phyloP scores from a whole-genome alignment of 169 alveolate species.

The Plasmodium coatneyi region DNA sequence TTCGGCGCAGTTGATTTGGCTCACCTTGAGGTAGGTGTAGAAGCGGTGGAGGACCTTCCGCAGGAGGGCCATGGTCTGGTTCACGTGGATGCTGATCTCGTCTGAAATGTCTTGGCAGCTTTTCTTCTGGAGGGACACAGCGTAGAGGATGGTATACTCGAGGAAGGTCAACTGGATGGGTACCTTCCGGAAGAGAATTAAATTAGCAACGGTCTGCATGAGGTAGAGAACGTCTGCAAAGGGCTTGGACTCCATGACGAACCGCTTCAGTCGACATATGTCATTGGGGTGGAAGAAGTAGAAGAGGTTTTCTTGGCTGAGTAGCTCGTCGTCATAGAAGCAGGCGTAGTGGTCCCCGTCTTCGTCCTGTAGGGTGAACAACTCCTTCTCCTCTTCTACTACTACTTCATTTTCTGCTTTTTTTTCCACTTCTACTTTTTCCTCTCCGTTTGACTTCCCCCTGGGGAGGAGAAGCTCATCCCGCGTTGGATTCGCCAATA shows the following conservation, averaged over 20 bases:
- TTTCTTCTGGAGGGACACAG: slow-evolving; percentile 68
- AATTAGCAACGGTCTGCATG: slow-evolving; percentile 29
- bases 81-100: slow-evolving; percentile 48
- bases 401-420: neutral
- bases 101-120: slow-evolving; percentile 20
- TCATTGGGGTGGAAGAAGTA: slow-evolving; percentile 69
- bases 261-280: slow-evolving; percentile 61
- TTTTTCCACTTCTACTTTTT: neutral
- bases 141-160: slow-evolving; percentile 72
- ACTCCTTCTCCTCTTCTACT: neutral
- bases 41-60: slow-evolving; percentile 57
- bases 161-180: slow-evolving; percentile 32
- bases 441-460: neutral
- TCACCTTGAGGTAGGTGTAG: slow-evolving; percentile 48
- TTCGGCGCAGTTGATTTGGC: neutral
- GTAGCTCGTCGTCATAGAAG: slow-evolving; percentile 2
- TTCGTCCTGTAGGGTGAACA: neutral
- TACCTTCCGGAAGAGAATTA: slow-evolving; percentile 59
- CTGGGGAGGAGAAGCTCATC: neutral
- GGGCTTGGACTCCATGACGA: slow-evolving; percentile 37
- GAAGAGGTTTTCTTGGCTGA: slow-evolving; percentile 14
- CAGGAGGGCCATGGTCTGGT: slow-evolving; percentile 46
- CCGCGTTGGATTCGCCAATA: neutral
- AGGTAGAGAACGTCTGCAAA: slow-evolving; percentile 30
- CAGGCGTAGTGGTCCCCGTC: slow-evolving; percentile 16